Conservation (phyloP, 2,329 filamentous ascomycete genomes). For the Eurotiales sp. region DNA sequence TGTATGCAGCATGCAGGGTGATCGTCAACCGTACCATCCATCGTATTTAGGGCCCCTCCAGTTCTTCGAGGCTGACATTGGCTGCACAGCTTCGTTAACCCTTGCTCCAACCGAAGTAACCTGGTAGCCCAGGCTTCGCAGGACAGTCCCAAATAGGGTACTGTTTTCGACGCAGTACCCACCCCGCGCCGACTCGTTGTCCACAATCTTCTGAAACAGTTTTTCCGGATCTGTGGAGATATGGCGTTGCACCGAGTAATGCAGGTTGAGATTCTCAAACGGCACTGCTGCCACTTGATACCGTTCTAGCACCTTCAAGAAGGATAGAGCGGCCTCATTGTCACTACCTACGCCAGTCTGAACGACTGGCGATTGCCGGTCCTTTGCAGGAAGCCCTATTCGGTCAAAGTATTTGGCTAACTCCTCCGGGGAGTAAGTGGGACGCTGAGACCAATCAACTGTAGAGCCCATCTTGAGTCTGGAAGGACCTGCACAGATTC, state of each 20-base stretch:
- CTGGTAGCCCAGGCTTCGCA: conserved; percentile 46
- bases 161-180: conserved; percentile 58
- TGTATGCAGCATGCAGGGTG: background rate
- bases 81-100: conserved; percentile 8
- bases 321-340: conserved; percentile 12
- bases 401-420: conserved; percentile 17
- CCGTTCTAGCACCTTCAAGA: conserved; percentile 16
- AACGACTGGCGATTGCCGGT: conserved; percentile 13
- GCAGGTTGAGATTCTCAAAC: conserved; percentile 54
- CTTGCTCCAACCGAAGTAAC: conserved; percentile 18
- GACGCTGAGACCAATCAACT: conserved; percentile 8
- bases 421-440: conserved; percentile 9
- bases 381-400: conserved; percentile 16
- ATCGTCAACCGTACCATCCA: conserved; percentile 8
- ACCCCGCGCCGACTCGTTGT: conserved; percentile 26
- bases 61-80: conserved; percentile 5
- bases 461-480: background rate
- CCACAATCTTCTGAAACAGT: conserved; percentile 49
- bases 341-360: conserved; percentile 11
- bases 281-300: conserved; percentile 18
- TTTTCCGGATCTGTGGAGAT: conserved; percentile 44
- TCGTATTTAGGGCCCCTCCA: conserved; percentile 9
- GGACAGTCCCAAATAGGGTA: conserved; percentile 45
- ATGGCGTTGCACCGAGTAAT: conserved; percentile 40
- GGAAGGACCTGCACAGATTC: background rate